A percentile compares a stretch with the other conserved stretches of the same genome.
Evolutionary conservation across 768 basidiomycete genomes (phyloP).

Genomic region (Rhizopogon vesiculosus): DNA sequence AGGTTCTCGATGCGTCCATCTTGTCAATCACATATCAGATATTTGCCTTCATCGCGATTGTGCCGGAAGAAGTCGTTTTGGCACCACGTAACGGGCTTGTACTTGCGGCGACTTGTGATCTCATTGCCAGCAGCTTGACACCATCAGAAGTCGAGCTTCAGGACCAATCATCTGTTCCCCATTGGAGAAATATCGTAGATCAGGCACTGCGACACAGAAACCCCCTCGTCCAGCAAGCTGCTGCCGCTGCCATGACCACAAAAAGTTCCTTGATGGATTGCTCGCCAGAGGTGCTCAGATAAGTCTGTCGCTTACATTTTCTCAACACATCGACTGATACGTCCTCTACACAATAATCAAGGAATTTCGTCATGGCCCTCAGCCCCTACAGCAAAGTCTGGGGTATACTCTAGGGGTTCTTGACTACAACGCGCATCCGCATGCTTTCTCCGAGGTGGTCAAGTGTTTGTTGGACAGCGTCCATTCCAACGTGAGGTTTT

Average conservation of each 20-base stretch:
- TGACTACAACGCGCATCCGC: constrained; percentile 54
- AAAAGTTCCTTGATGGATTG: constrained; percentile 69
- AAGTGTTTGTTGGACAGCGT: constrained; percentile 57
- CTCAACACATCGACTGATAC: constrained; percentile 12
- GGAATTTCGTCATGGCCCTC: constrained; percentile 50
- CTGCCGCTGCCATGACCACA: constrained; percentile 63
- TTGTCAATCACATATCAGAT: constrained; percentile 40
- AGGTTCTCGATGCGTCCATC: background rate
- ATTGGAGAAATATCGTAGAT: constrained; percentile 71
- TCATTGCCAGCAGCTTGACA: constrained; percentile 68
- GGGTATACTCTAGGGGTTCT: constrained; percentile 65
- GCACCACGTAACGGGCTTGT: constrained; percentile 69
- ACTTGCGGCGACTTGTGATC: constrained; percentile 63
- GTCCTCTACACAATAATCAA: constrained; percentile 50
- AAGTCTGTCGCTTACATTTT: constrained; percentile 34
- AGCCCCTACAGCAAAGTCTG: constrained; percentile 66
- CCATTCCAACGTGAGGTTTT: constrained; percentile 44
- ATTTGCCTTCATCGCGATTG: constrained; percentile 49
- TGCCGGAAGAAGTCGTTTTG: constrained; percentile 57
- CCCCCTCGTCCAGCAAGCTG: constrained; percentile 66
- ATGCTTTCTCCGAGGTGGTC: constrained; percentile 50
- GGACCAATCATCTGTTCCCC: constrained; percentile 39
- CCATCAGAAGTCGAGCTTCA: constrained; percentile 42
- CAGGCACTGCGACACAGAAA: constrained; percentile 66
- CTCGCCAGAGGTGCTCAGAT: constrained; percentile 65